Conservation (phyloP, 192 early-diverging fungal species). For the Umbelopsis vinacea region DNA sequence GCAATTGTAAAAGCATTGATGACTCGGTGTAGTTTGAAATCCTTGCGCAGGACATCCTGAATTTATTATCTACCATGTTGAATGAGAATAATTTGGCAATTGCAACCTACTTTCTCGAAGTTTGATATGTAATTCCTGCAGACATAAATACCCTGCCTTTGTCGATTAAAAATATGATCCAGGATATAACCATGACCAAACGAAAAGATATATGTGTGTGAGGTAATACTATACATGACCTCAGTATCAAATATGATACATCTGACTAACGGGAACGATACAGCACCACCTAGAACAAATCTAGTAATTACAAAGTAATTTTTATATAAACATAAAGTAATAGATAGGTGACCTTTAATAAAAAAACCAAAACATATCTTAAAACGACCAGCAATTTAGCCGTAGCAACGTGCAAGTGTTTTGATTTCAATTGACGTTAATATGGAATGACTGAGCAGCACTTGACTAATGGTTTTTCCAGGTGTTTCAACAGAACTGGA, state of each 20-base stretch:
- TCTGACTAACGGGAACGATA: conserved; percentile 34
- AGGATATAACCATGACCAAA: neutral
- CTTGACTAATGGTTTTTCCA: conserved; percentile 31
- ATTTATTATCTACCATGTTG: no score
- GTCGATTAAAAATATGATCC: neutral
- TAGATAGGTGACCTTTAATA: no score
- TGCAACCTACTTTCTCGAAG: no score
- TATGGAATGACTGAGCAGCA: conserved; percentile 35
- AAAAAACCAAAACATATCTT: neutral
- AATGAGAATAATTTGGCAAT: no score
- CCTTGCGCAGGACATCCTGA: no score
- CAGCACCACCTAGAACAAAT: conserved; percentile 33
- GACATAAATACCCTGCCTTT: no score
- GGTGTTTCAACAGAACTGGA: neutral
- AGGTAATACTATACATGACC: conserved; percentile 25
- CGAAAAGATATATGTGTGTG: neutral
- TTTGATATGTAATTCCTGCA: no score
- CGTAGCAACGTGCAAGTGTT: conserved; percentile 28
- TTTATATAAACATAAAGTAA: no score
- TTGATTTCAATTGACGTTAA: conserved; percentile 29
- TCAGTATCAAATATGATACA: conserved; percentile 27
- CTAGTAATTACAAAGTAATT: neutral
- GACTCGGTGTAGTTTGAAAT: no score
- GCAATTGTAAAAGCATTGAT: no score
- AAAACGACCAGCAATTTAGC: conserved; percentile 40